Conservation (phyloP, 164 flowering plant genomes). For the Paratinospora sagittata region DNA sequence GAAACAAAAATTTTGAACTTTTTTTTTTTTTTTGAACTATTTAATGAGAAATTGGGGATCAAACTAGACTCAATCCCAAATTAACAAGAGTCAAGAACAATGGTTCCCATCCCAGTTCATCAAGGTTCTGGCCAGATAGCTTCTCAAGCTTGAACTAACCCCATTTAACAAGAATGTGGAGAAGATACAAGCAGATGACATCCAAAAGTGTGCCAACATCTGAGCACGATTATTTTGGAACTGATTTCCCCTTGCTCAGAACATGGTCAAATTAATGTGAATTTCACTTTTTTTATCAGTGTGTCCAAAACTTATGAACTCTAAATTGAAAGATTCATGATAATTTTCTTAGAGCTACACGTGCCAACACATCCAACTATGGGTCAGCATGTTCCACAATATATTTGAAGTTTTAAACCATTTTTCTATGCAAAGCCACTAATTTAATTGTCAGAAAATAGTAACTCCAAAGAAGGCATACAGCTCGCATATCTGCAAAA, state of each 20-base stretch:
- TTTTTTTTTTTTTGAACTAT: no score
- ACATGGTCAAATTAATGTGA: not conserved
- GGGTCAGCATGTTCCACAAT: not conserved
- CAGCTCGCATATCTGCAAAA: slow-evolving; percentile 85
- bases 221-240: no score
- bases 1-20: not conserved
- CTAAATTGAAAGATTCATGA: not conserved
- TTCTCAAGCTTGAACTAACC: no score
- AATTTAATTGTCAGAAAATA: not conserved
- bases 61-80: not conserved
- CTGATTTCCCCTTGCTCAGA: no score
- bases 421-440: not conserved
- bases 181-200: no score
- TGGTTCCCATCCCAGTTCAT: not conserved
- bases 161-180: no score
- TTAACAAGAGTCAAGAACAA: not conserved
- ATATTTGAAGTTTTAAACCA: not conserved
- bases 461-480: slow-evolving; percentile 31
- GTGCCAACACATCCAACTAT: not conserved
- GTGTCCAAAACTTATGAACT: not conserved
- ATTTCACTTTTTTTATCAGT: not conserved
- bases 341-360: not conserved
- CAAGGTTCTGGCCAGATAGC: not conserved
- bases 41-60: no score
- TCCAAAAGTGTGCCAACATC: no score